Evolutionary conservation across 2,329 filamentous ascomycete species (phyloP).

Genomic region (Boeremia exigua): DNA sequence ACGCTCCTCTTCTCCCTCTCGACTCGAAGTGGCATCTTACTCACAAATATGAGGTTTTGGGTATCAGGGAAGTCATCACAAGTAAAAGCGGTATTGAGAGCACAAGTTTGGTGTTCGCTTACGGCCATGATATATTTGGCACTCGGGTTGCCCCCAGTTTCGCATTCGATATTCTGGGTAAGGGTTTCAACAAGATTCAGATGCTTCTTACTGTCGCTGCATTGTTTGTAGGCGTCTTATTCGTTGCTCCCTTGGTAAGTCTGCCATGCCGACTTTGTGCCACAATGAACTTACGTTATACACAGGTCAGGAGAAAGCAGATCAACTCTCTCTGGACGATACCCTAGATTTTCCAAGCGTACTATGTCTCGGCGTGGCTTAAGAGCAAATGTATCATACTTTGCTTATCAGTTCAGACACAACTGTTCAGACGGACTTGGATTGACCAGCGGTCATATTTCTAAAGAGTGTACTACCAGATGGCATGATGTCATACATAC

Average conservation of each 20-base stretch:
- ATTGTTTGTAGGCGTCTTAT: slow-evolving; percentile 75
- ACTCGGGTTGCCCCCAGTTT: slow-evolving; percentile 86
- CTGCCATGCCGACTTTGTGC: not conserved
- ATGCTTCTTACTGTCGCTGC: slow-evolving; percentile 84
- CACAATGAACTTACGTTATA: slow-evolving; percentile 14
- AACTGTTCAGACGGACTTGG: too few relatives aligned
- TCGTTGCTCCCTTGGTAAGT: slow-evolving; percentile 82
- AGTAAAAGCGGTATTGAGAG: slow-evolving; percentile 85
- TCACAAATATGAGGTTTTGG: slow-evolving; percentile 81
- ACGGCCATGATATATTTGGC: slow-evolving; percentile 86
- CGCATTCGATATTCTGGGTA: slow-evolving; percentile 89
- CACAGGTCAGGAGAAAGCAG: slow-evolving; percentile 65
- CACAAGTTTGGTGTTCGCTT: slow-evolving; percentile 87
- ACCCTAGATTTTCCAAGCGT: slow-evolving; percentile 20
- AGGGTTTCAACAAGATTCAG: slow-evolving; percentile 90
- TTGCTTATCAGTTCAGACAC: too few relatives aligned
- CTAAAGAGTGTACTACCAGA: not conserved
- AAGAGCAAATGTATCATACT: not conserved
- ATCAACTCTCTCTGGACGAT: slow-evolving; percentile 69
- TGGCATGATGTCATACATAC: slow-evolving; percentile 7
- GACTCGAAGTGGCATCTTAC: slow-evolving; percentile 81
- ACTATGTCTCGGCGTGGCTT: not conserved
- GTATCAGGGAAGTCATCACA: slow-evolving; percentile 74
- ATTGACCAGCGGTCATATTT: not conserved
- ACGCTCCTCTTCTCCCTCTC: slow-evolving; percentile 78